These are phyloP conservation scores for Litchi chinensis DNA, from an alignment of 345 rosid species.

Conservation along the genomic window DNA sequence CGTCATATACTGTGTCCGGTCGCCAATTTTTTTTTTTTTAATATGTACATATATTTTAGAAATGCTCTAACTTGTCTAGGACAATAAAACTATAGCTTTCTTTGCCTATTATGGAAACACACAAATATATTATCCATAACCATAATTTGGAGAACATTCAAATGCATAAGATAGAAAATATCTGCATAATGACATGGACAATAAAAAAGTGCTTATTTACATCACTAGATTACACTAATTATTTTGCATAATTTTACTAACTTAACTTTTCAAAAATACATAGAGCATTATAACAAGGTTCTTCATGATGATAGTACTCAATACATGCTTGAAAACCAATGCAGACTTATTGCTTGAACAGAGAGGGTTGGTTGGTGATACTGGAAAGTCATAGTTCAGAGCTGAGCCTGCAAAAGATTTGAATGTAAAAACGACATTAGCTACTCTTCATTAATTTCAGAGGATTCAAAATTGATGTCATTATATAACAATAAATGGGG, in stretches of 20 bases:
- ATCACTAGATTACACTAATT: background rate
- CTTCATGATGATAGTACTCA: background rate
- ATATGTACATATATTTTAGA: too few relatives aligned
- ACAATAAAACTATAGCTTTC: too few relatives aligned
- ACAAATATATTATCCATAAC: too few relatives aligned
- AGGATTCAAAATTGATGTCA: background rate
- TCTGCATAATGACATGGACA: background rate
- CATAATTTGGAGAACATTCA: too few relatives aligned
- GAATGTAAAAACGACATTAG: background rate
- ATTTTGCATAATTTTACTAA: background rate
- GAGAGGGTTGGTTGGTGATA: background rate
- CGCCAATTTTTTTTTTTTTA: too few relatives aligned
- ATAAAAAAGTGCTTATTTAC: background rate
- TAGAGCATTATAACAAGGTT: background rate
- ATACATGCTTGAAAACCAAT: background rate
- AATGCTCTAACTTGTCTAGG: too few relatives aligned
- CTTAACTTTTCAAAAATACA: background rate
- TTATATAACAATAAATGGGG: background rate
- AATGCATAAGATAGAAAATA: too few relatives aligned
- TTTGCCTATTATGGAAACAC: too few relatives aligned
- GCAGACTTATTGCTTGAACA: background rate
- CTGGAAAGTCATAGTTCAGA: slow-evolving; percentile 16
- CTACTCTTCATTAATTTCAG: background rate
- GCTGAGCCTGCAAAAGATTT: slow-evolving; percentile 26
- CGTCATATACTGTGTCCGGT: too few relatives aligned